Conservation (phyloP, 495 filamentous ascomycete species). For the Aspergillus affinis region DNA sequence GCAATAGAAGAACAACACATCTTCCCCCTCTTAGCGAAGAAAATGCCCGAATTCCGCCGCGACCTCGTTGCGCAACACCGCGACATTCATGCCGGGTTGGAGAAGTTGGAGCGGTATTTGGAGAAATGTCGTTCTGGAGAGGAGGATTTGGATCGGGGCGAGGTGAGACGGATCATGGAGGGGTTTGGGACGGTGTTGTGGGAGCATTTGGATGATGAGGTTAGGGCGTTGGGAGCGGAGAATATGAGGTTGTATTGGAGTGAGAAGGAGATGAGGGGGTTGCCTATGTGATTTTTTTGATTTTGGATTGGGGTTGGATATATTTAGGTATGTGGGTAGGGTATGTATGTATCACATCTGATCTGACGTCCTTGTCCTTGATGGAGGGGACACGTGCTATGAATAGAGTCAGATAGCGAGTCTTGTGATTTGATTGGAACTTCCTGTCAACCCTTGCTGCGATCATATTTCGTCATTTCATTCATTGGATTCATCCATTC, state of each 20-base stretch:
- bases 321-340: too few species aligned
- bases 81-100: slow-evolving; percentile 79
- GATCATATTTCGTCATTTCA: too few species aligned
- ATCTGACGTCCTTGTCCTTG: too few species aligned
- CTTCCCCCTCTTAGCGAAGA: slow-evolving; percentile 72
- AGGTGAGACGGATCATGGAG: slow-evolving; percentile 71
- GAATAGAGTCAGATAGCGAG: too few species aligned
- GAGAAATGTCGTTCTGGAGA: slow-evolving; percentile 61
- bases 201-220: slow-evolving; percentile 74
- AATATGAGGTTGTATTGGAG: slow-evolving; percentile 89
- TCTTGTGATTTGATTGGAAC: too few species aligned
- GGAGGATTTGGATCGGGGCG: slow-evolving; percentile 63
- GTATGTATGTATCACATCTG: too few species aligned
- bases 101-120: slow-evolving; percentile 68
- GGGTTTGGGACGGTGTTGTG: slow-evolving; percentile 65
- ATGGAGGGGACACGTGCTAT: too few species aligned
- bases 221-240: slow-evolving; percentile 67
- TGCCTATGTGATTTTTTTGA: slow-evolving; percentile 58
- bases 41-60: slow-evolving; percentile 78
- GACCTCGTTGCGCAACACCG: slow-evolving; percentile 75
- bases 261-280: slow-evolving; percentile 66
- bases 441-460: too few species aligned
- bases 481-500: too few species aligned
- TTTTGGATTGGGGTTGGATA: not conserved
- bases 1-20: slow-evolving; percentile 80